A percentile compares a stretch with the other conserved stretches of the same genome.
Evolutionary conservation across 257 asterid genomes (phyloP).

Genomic region (Datura wrightii): DNA sequence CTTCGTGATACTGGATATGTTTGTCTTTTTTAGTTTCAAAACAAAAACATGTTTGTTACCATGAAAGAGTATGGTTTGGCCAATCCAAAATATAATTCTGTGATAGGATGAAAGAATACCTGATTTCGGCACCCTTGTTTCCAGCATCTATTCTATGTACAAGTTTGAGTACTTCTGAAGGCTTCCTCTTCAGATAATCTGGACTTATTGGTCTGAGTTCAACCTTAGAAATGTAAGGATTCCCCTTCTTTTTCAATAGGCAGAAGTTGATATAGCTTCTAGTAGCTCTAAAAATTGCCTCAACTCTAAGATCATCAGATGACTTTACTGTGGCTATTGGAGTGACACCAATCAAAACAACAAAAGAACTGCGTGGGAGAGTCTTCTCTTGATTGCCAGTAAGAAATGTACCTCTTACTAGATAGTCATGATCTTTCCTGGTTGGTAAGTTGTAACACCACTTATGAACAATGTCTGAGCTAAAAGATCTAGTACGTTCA

Average conservation of each 20-base stretch:
- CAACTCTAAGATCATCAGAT: constrained; percentile 35
- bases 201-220: constrained; percentile 53
- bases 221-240: constrained; percentile 53
- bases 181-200: constrained; percentile 44
- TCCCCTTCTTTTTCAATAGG: constrained; percentile 50
- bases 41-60: background rate
- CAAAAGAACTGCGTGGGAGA: constrained; percentile 41
- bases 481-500: constrained; percentile 48
- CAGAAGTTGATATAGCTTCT: constrained; percentile 55
- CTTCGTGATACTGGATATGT: background rate
- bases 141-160: constrained; percentile 58
- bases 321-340: constrained; percentile 49
- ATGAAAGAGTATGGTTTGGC: background rate
- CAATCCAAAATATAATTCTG: background rate
- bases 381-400: constrained; percentile 42
- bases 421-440: constrained; percentile 46
- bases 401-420: constrained; percentile 59
- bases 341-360: constrained; percentile 52
- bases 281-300: constrained; percentile 56
- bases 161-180: constrained; percentile 50
- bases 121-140: constrained; percentile 44
- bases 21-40: background rate
- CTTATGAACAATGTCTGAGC: constrained; percentile 44
- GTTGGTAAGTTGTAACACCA: constrained; percentile 63
- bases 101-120: constrained; percentile 42